Base-by-base conservation (phyloP, 169 alveolate species). In the Eimeria tenella region DNA sequence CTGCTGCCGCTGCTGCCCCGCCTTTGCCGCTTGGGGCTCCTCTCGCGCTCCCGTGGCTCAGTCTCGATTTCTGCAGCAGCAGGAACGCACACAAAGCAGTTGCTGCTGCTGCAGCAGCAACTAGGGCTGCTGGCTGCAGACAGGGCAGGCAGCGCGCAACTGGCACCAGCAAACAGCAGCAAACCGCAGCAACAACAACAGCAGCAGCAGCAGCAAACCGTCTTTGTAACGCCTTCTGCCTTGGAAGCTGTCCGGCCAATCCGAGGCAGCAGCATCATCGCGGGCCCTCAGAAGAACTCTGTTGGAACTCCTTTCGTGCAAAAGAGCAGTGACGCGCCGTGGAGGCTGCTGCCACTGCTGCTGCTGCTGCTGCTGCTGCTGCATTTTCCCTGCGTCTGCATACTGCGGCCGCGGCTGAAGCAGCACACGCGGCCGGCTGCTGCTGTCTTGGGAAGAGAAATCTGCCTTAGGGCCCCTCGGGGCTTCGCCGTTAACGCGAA, bases 391-490 rank as follows among this genome's bases (percentile, higher is more conserved):
- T 31, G 42, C 42, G 42, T 31, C 4, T 1, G 4, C 4, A 1
- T 1, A 1, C 42, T 31, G 42, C 42, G 42, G 42, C 42, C 42
- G 42, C 42, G 42, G 42, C 77, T 15, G 77, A 7, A 68, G 77
- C 77, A 68, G 77, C 77, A 68, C 77, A n/a, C 77, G 31, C n/a
- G 77, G 77, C 77, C 49, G 13, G 13, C 77, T 10, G n/a, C 77
- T 17, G 77, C 9, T n/a, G 11, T 23, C 49, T 13, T 17, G 77
- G 77, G 31, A 13, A 23, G 42, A 8, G 77, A 10, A n/a, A 13
- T 58, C 21, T 7, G 49, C 77, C 68, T 58, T 10, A 58, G 68
- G 68, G 68, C 68, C 68, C 21, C 68, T 17, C 21, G 68, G 1
- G 19, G 68, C 68, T 17, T 58, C 68, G 68, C 68, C 19, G 68